These are phyloP conservation scores for Pontederia paniculata DNA, from an alignment of 176 grass and related monocot species.

Conservation along the genomic window DNA sequence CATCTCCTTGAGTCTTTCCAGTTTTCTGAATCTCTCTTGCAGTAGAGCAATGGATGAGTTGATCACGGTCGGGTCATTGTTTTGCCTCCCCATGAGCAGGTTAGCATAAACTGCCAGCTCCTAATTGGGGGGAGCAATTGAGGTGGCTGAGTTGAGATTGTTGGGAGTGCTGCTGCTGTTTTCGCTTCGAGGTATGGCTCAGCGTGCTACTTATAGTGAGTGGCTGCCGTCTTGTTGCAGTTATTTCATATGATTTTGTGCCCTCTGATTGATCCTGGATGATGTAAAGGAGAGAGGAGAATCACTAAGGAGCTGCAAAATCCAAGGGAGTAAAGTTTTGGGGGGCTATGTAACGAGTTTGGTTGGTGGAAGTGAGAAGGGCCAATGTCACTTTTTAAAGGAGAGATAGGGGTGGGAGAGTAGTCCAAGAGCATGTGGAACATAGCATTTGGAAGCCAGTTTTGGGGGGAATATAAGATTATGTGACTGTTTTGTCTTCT, in stretches of 20 bases:
- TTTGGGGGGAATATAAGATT: slow-evolving; percentile 40
- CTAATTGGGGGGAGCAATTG: slow-evolving; percentile 1
- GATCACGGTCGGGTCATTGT: slow-evolving; percentile 35
- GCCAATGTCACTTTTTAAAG: slow-evolving; percentile 59
- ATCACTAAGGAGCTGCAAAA: slow-evolving; percentile 60
- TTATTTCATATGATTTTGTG: slow-evolving; percentile 71
- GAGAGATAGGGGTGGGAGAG: slow-evolving; percentile 42
- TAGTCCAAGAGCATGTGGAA: slow-evolving; percentile 55
- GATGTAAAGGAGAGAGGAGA: slow-evolving; percentile 36
- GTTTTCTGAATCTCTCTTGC: slow-evolving; percentile 88
- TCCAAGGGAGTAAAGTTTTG: slow-evolving; percentile 41
- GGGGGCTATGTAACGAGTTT: slow-evolving; percentile 13
- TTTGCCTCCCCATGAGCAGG: slow-evolving; percentile 50
- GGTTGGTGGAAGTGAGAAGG: slow-evolving; percentile 38
- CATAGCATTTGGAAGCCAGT: slow-evolving; percentile 56
- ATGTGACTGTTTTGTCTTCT: slow-evolving; percentile 53
- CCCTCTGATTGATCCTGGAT: slow-evolving; percentile 43
- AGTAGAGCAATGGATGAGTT: slow-evolving; percentile 89
- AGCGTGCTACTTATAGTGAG: slow-evolving; percentile 41
- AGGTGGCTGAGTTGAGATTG: slow-evolving; percentile 3
- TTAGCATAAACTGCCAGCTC: slow-evolving; percentile 17
- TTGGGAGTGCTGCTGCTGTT: background rate
- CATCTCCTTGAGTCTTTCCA: slow-evolving; percentile 89
- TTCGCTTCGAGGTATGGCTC: too few relatives aligned
- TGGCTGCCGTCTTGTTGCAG: slow-evolving; percentile 45